Evolutionary conservation across 2,329 filamentous ascomycete genomes (phyloP), one percentile per base, ranked within the genome.

Genomic region (Fonsecaea monophora): DNA sequence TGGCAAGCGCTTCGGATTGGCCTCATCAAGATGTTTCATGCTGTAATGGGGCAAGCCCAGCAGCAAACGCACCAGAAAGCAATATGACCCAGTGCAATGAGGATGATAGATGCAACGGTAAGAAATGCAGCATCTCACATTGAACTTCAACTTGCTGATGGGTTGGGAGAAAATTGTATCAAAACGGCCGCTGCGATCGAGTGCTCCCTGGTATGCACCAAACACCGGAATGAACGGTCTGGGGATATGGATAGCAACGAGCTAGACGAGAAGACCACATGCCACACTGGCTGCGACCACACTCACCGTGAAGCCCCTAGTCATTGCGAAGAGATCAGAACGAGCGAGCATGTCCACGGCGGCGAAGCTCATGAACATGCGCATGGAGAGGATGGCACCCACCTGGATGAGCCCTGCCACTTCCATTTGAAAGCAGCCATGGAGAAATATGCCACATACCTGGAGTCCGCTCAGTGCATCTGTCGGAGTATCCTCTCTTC

Each of bases 401-500:
- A 71, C 58, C 54, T 62, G 21, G 60, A 60, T 25, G 48, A 60
- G 48, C 69, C 73, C 21, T 75, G 73, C 68, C 69, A 59, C 57
- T 65, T 40, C 37, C 73, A 75, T 45, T 67, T 74, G 4, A 57
- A 65, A 40, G 65, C 70, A 32, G 73, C 73, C 32, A 71, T 73
- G 58, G 68, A 72, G 15, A 68, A 71, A 62, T 75, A 74, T 70
- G 69, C 68, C 57, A 68, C 66, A n/a, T 74, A 74, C 68, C 70
- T 75, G n/a, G 70, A 73, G 38, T 65, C 68, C 53, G 72, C 71
- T 53, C 68, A 67, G 40, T 75, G 73, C 63, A 74, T 75, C 54
- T 74, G 73, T 55, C 71, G 72, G 15, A 73, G 64, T 38, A 70
- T 73, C 57, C 65, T 74, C 65, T 32, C 56, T 37, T 61, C 66